Conservation (phyloP, 2,329 filamentous ascomycete genomes). For the Diaporthe vexans region DNA sequence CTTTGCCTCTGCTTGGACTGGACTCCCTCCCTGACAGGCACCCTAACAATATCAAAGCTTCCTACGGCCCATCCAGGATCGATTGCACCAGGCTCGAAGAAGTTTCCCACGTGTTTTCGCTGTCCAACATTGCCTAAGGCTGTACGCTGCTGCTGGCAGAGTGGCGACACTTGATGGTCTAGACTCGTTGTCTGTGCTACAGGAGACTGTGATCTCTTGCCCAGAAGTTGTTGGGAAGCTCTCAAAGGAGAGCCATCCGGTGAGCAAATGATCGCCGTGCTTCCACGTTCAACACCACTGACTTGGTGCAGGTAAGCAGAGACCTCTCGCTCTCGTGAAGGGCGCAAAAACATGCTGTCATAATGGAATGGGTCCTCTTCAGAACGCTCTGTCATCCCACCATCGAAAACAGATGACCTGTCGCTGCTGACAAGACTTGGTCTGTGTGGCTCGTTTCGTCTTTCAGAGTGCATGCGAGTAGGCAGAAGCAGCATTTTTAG, state of each 20-base stretch:
- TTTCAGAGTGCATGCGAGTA: constrained; percentile 38
- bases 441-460: constrained; percentile 12
- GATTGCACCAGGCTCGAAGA: constrained; percentile 38
- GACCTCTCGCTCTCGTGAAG: constrained; percentile 58
- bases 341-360: constrained; percentile 56
- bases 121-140: background rate
- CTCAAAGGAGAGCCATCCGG: constrained; percentile 40
- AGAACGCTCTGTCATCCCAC: constrained; percentile 44
- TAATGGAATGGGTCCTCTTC: constrained; percentile 62
- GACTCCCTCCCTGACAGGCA: constrained; percentile 32
- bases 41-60: constrained; percentile 34
- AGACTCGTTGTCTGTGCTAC: background rate
- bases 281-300: constrained; percentile 46
- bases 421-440: constrained; percentile 43
- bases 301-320: constrained; percentile 55
- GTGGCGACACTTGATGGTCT: background rate
- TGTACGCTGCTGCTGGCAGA: background rate
- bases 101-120: background rate
- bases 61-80: constrained; percentile 36
- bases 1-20: background rate
- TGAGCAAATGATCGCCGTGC: constrained; percentile 45
- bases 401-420: constrained; percentile 50
- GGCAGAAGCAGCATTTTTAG: constrained; percentile 19
- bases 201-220: background rate
- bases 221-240: background rate